phyloP scores from a whole-genome alignment of 148 eudicot species.

The Pouteria glomerata region DNA sequence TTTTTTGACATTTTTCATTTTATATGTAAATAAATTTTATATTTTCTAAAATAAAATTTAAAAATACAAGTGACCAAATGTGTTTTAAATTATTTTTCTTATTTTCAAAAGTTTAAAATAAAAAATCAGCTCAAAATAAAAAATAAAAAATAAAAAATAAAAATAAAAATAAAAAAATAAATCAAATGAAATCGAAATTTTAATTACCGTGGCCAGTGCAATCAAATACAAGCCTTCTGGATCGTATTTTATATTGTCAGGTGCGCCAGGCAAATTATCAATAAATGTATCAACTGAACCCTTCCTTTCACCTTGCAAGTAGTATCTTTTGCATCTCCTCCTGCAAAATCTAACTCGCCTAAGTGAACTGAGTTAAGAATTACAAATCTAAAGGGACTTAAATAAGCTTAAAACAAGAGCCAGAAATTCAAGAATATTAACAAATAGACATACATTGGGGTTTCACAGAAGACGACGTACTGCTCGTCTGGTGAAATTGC shows the following conservation, averaged over 20 bases:
- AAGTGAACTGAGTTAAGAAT: not conserved
- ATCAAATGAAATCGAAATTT: not conserved
- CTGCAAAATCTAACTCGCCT: not conserved
- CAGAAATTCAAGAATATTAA: not conserved
- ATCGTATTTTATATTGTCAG: slow-evolving; percentile 59
- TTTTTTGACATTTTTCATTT: too few species aligned
- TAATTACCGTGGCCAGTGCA: slow-evolving; percentile 43
- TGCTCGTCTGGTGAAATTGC: slow-evolving; percentile 61
- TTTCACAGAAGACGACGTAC: slow-evolving; percentile 70
- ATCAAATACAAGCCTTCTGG: slow-evolving; percentile 64
- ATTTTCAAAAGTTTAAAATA: too few species aligned
- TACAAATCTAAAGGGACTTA: not conserved
- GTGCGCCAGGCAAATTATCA: slow-evolving; percentile 45
- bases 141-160: too few species aligned
- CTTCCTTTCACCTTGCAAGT: slow-evolving; percentile 32
- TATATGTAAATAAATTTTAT: too few species aligned
- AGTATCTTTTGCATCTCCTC: slow-evolving; percentile 57
- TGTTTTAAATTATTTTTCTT: too few species aligned
- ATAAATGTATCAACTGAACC: slow-evolving; percentile 42
- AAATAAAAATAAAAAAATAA: too few species aligned
- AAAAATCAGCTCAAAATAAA: not conserved
- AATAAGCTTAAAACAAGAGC: not conserved
- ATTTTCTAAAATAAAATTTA: too few species aligned
- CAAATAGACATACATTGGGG: slow-evolving; percentile 40
- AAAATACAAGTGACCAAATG: too few species aligned